phyloP scores from a whole-genome alignment of 2,329 filamentous ascomycete genomes.

The Fusarium fracticaudum region DNA sequence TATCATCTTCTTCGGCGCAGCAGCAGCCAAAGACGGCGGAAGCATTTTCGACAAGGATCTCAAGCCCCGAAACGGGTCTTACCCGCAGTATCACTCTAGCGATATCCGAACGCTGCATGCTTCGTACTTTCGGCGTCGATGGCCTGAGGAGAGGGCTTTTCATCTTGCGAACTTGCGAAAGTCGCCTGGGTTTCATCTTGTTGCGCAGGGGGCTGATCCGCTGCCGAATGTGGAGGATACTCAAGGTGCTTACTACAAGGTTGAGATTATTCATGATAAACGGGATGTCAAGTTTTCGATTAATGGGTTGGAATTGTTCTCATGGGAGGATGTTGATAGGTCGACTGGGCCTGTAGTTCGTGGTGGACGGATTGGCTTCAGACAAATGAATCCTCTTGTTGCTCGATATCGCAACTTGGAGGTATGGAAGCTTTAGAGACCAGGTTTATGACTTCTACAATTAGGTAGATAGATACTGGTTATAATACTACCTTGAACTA shows the following conservation, averaged over 20 bases:
- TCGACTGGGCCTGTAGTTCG: conserved; percentile 34
- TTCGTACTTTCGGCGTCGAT: conserved; percentile 39
- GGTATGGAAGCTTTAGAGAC: conserved; percentile 31
- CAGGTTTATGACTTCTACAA: rapidly evolving
- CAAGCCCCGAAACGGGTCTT: conserved; percentile 34
- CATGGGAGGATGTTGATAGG: conserved; percentile 31
- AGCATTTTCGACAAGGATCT: conserved; percentile 37
- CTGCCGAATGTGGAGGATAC: conserved; percentile 34
- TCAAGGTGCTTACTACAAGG: conserved; percentile 31
- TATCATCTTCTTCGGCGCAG: conserved; percentile 40
- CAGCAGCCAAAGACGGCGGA: conserved; percentile 19
- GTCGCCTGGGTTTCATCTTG: conserved; percentile 38
- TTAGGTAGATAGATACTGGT: rapidly evolving
- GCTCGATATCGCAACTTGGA: conserved; percentile 36
- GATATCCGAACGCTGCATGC: conserved; percentile 38
- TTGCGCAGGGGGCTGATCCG: conserved; percentile 37
- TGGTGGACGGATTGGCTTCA: conserved; percentile 32
- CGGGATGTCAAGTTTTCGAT: conserved; percentile 27
- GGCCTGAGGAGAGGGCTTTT: conserved; percentile 38
- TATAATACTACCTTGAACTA: rapidly evolving
- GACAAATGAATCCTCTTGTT: conserved; percentile 38
- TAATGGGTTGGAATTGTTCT: conserved; percentile 27
- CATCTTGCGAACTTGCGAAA: conserved; percentile 38
- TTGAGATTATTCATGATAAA: conserved; percentile 38
- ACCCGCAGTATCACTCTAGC: conserved; percentile 38